These are phyloP conservation scores for Aspergillus tubingensis DNA, from an alignment of 2,329 filamentous ascomycete species.

Conservation along the genomic window DNA sequence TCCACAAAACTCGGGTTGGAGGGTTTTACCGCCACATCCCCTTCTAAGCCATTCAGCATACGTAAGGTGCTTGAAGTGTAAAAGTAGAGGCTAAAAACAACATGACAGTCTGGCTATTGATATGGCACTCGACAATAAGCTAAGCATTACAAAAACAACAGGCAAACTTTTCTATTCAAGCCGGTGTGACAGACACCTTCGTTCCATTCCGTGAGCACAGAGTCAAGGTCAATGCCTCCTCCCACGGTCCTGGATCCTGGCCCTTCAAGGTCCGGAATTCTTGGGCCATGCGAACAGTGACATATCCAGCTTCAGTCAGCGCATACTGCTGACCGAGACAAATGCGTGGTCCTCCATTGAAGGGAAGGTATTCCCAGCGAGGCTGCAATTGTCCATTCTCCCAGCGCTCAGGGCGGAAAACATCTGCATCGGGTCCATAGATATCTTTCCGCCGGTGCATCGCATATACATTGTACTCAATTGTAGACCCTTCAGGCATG, in stretches of 20 bases:
- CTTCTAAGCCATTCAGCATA: too few relatives aligned
- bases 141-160: neutral
- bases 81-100: too few relatives aligned
- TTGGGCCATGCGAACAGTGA: conserved; percentile 11
- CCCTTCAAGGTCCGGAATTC: conserved; percentile 4
- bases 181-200: neutral
- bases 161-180: neutral
- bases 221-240: conserved; percentile 9
- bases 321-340: conserved; percentile 27
- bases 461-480: neutral
- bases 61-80: too few relatives aligned
- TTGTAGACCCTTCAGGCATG: neutral
- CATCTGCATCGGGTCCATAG: conserved; percentile 1
- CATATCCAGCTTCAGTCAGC: conserved; percentile 10
- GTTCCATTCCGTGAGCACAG: conserved; percentile 1
- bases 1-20: too few relatives aligned
- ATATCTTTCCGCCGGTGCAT: conserved; percentile 2
- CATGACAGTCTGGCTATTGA: too few relatives aligned
- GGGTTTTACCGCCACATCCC: too few relatives aligned
- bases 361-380: conserved; percentile 41
- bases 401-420: conserved; percentile 17
- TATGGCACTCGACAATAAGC: too few relatives aligned
- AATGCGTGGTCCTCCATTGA: conserved; percentile 31
- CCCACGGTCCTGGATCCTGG: conserved; percentile 10
- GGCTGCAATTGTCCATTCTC: conserved; percentile 22